Base-by-base conservation (phyloP, 2,329 filamentous ascomycete genomes). In the Pleomassaria siparia region DNA sequence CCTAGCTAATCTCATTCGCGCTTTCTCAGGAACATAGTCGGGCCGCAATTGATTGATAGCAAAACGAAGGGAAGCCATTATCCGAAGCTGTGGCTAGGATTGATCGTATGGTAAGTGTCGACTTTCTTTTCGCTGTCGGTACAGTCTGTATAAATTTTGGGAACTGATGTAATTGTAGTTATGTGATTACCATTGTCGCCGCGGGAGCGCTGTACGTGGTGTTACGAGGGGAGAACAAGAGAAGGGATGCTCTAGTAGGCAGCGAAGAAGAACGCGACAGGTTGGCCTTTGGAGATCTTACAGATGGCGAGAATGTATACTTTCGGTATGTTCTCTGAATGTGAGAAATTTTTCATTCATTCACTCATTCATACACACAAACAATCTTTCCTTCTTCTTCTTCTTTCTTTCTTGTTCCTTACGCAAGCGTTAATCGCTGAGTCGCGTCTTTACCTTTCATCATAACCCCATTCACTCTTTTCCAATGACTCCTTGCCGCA, bases 11-110 rank as follows among this genome's bases (percentile, higher is more conserved):
- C n/a, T n/a, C n/a, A n/a, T n/a, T n/a, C n/a, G n/a, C n/a, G n/a
- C n/a, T n/a, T n/a, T n/a, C n/a, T n/a, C n/a, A n/a, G n/a, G 1
- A 90, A 90, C 57, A 90, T 91, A 42, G 82, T 90, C 20, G 87
- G 87, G 0, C 87, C 87, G 3, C 85, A 88, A 69, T 74, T 90
- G 30, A 80, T 90, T 32, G 81, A 81, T 57, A 84, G 79, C n/a
- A 74, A 86, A 66, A 85, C 83, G 0, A 85, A 85, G 54, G 70
- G 63, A 0, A 63, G 78, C 40, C 87, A 90, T 67, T 90, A 90
- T 60, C 87, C 87, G 0, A 80, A 83, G 56, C 62, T 90, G 8
- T 90, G 86, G 87, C 73, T 80, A 1, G 86, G 86, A 0, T 63
- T 91, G 49, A 88, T 89, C 7, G 80, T 81, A 10, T 82, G 78